These are phyloP conservation scores for Puccinia novopanici DNA, from an alignment of 1,284 basidiomycete genomes.

Conservation along the genomic window DNA sequence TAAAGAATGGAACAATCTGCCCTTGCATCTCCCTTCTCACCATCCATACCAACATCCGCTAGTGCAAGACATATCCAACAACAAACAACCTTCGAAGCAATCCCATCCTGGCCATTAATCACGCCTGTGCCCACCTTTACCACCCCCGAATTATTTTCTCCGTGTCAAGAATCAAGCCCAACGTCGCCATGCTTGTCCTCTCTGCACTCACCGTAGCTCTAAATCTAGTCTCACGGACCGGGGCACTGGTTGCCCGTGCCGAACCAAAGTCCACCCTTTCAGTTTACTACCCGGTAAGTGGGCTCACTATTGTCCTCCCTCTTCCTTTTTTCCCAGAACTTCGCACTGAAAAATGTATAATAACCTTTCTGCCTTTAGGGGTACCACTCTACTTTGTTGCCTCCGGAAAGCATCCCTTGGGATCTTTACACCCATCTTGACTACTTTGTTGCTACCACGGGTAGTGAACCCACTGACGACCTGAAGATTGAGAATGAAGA, in stretches of 20 bases:
- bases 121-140: neutral
- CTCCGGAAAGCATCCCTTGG: slow-evolving; percentile 43
- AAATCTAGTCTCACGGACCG: neutral
- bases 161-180: no score
- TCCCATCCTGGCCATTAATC: neutral
- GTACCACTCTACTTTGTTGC: slow-evolving; percentile 31
- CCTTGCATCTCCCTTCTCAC: neutral
- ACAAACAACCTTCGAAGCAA: neutral
- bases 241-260: slow-evolving; percentile 12
- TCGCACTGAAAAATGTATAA: no score
- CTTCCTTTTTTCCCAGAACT: neutral
- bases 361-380: slow-evolving; percentile 5
- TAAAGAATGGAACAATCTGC: neutral
- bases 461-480: slow-evolving; percentile 1
- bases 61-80: neutral
- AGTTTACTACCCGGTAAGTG: slow-evolving; percentile 39
- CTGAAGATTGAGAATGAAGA: slow-evolving; percentile 42
- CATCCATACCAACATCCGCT: neutral
- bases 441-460: slow-evolving; percentile 40
- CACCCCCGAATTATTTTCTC: neutral
- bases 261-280: slow-evolving; percentile 26
- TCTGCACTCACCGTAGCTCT: neutral
- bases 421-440: slow-evolving; percentile 36
- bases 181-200: neutral
- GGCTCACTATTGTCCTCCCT: no score